Evolutionary conservation across 1,284 basidiomycete species (phyloP).

Genomic region (Heterobasidion parviporum): DNA sequence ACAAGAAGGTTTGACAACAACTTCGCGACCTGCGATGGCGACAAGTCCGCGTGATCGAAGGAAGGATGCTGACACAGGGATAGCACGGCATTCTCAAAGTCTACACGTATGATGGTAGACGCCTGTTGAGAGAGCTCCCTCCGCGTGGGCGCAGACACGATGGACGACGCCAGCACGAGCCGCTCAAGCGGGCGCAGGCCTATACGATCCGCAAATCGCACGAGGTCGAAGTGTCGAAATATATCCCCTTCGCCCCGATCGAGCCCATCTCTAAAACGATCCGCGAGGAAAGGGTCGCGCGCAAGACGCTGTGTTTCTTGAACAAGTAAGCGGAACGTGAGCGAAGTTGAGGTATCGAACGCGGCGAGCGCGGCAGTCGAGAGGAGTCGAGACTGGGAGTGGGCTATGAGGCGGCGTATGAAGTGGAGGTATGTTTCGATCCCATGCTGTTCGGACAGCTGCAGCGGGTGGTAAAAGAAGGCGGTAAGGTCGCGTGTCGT

Average conservation of each 20-base stretch:
- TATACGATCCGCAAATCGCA: slow-evolving; percentile 69
- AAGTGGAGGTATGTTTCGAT: slow-evolving; percentile 94
- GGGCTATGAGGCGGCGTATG: slow-evolving; percentile 85
- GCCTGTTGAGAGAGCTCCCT: slow-evolving; percentile 69
- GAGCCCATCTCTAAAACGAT: slow-evolving; percentile 79
- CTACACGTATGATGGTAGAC: slow-evolving; percentile 52
- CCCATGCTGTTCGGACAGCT: slow-evolving; percentile 93
- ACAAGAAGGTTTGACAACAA: slow-evolving; percentile 75
- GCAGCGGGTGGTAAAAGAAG: slow-evolving; percentile 7
- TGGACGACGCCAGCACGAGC: slow-evolving; percentile 67
- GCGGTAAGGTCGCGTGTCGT: slow-evolving; percentile 7
- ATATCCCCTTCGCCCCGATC: slow-evolving; percentile 77
- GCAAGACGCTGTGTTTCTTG: slow-evolving; percentile 82
- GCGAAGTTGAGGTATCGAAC: slow-evolving; percentile 60
- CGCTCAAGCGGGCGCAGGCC: slow-evolving; percentile 74
- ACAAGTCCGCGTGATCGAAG: slow-evolving; percentile 75
- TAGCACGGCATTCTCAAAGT: slow-evolving; percentile 70
- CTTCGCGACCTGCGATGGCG: slow-evolving; percentile 65
- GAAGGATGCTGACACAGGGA: slow-evolving; percentile 68
- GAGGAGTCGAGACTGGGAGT: slow-evolving; percentile 65
- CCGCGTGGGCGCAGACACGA: slow-evolving; percentile 60
- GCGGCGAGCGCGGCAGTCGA: slow-evolving; percentile 47
- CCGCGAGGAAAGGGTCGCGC: slow-evolving; percentile 79
- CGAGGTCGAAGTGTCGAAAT: slow-evolving; percentile 73
- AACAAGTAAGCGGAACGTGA: slow-evolving; percentile 77